These are phyloP conservation scores for Allium fistulosum DNA, from an alignment of 106 monocot genomes.

Conservation along the genomic window DNA sequence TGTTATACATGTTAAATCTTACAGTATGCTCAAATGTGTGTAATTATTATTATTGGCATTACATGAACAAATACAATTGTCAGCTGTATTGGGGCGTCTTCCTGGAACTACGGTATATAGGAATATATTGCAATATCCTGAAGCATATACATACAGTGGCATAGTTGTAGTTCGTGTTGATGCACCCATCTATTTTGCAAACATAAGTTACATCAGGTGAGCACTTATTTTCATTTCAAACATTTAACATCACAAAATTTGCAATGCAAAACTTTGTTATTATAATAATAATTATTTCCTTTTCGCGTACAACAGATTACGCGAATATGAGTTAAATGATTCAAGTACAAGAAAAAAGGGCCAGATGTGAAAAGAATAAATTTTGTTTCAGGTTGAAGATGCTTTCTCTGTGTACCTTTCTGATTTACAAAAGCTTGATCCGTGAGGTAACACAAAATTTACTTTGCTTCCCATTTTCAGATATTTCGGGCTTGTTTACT, in stretches of 20 bases:
- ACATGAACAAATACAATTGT: not conserved
- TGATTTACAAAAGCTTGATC: too few relatives aligned
- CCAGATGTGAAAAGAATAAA: conserved; percentile 76
- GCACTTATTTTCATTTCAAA: not conserved
- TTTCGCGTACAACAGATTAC: conserved; percentile 34
- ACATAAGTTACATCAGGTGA: conserved; percentile 91
- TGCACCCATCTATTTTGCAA: conserved; percentile 98
- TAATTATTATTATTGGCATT: not conserved
- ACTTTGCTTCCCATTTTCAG: too few relatives aligned
- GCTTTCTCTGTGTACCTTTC: too few relatives aligned
- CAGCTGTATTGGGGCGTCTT: conserved; percentile 92
- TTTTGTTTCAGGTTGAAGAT: too few relatives aligned
- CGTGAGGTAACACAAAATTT: too few relatives aligned
- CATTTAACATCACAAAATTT: not conserved
- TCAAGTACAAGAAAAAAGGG: conserved; percentile 52
- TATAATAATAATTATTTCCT: not conserved
- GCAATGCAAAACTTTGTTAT: conserved; percentile 1
- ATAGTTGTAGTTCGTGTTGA: conserved; percentile 91
- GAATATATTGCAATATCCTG: conserved; percentile 88
- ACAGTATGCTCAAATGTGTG: not conserved
- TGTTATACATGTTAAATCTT: too few relatives aligned
- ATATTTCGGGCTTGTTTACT: too few relatives aligned
- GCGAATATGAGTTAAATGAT: conserved; percentile 75
- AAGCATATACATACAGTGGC: conserved; percentile 91
- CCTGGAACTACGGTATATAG: conserved; percentile 97